Evolutionary conservation across 176 grass and related monocot species (phyloP).

Genomic region (Paspalum vaginatum): DNA sequence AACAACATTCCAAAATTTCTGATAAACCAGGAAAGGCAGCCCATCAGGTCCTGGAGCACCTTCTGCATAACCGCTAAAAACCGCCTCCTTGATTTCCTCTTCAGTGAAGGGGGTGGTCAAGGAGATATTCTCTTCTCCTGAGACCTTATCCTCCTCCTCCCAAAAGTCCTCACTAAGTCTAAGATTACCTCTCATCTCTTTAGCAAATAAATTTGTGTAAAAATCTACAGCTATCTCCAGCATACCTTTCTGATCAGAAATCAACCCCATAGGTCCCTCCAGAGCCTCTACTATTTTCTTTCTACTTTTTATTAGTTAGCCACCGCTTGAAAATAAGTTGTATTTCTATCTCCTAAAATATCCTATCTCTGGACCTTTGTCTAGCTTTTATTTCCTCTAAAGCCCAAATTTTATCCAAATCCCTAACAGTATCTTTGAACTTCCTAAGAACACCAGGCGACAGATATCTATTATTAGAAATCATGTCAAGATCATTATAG

Average conservation of each 20-base stretch:
- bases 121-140: rapidly evolving
- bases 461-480: rapidly evolving
- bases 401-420: background rate
- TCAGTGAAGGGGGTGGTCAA: too few species aligned
- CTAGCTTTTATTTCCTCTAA: background rate
- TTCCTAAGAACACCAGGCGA: rapidly evolving
- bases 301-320: background rate
- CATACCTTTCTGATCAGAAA: background rate
- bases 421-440: rapidly evolving
- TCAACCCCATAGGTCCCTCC: too few species aligned
- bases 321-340: background rate
- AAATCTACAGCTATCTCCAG: background rate
- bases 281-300: too few species aligned
- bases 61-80: too few species aligned
- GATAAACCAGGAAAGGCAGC: too few species aligned
- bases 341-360: background rate
- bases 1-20: too few species aligned
- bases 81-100: too few species aligned
- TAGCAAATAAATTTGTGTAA: background rate
- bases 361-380: background rate
- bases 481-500: background rate
- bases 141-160: rapidly evolving
- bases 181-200: too few species aligned
- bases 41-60: too few species aligned
- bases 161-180: too few species aligned